phyloP scores from a whole-genome alignment of 139 green algal species.

The Micractinium conductrix region DNA sequence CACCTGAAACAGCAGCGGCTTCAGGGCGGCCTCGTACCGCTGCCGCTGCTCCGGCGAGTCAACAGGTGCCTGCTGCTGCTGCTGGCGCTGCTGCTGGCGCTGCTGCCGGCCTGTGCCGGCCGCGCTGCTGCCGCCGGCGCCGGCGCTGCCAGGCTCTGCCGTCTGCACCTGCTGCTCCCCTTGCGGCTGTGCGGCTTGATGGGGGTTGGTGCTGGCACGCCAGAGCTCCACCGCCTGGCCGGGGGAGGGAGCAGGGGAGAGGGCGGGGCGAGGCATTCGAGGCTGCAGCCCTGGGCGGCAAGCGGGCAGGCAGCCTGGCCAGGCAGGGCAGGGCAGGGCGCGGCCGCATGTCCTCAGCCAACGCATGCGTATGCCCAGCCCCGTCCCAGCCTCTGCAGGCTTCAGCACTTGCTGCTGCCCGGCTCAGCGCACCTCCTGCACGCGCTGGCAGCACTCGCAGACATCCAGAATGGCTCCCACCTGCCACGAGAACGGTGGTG shows the following conservation, averaged over 20 bases:
- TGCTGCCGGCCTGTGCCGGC: background rate
- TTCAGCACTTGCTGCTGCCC: no score
- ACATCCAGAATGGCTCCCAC: conserved; percentile 28
- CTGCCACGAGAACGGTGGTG: background rate
- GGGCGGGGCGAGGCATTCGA: no score
- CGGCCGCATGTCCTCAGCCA: no score
- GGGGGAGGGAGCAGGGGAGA: background rate
- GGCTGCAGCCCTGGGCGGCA: no score
- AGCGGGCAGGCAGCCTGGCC: no score
- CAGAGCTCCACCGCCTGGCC: conserved; percentile 12
- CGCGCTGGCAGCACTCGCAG: conserved; percentile 16
- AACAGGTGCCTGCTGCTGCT: background rate
- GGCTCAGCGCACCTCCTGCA: conserved; percentile 23
- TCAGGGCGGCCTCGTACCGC: conserved; percentile 4
- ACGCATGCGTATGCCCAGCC: no score
- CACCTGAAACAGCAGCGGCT: conserved; percentile 35
- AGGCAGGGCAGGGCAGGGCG: no score
- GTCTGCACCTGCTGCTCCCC: background rate
- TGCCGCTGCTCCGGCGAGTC: conserved; percentile 7
- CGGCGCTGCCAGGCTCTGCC: no score
- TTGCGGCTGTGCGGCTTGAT: background rate
- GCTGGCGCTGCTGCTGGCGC: background rate
- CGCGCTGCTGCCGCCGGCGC: background rate
- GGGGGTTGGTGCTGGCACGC: background rate
- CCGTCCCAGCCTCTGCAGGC: no score